Evolutionary conservation across 169 alveolate species (phyloP), one percentile per base, ranked within the genome.

Genomic region (Cryptosporidium parvum): DNA sequence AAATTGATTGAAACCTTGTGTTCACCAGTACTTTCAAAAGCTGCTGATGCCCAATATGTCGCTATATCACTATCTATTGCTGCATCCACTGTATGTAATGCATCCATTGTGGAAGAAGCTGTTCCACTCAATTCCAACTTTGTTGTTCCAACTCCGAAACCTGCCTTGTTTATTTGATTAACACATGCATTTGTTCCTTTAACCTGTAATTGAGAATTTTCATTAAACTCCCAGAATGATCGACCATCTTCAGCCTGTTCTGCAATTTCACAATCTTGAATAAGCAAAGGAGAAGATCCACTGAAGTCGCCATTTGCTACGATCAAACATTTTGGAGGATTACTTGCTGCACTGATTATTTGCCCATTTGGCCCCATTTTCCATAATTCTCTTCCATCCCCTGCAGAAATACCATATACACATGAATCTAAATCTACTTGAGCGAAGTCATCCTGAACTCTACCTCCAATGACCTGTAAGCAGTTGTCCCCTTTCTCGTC

Each of bases 101-200:
- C 91, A 84, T 93, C 95, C 53, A 93, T 92, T 18, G 91, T 72
- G 39, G 95, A 91, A 33, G 95, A 72, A 53, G 86, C 85, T 44
- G 93, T 94, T 85, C 96, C 93, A 33, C 89, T 92, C 48, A 95
- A 93, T 35, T 91, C 92, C 61, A 94, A 86, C 58, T 92, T 86
- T 31, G 93, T 85, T 6, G 97, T 96, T n/a, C 95, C 97, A 85
- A 95, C 94, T 56, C 92, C 93, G 67, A 91, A 71, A 14, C 98
- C 98, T 10, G 97, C 97, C 68, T 93, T 91, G 21, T 94, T 71
- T 4, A 97, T 97, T 70, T 95, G 98, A 35, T 97, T 92, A 35
- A 96, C 72, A 92, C 98, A 96, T 86, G 93, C 92, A 73, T 93
- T 93, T n/a, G 97, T 97, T 14, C 96, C 96, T 80, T 95, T 92